Percentiles rank a stretch among this genome's conserved stretches.
These are phyloP conservation scores for Solanum pinnatisectum DNA, from an alignment of 257 asterid species.

Conservation along the genomic window DNA sequence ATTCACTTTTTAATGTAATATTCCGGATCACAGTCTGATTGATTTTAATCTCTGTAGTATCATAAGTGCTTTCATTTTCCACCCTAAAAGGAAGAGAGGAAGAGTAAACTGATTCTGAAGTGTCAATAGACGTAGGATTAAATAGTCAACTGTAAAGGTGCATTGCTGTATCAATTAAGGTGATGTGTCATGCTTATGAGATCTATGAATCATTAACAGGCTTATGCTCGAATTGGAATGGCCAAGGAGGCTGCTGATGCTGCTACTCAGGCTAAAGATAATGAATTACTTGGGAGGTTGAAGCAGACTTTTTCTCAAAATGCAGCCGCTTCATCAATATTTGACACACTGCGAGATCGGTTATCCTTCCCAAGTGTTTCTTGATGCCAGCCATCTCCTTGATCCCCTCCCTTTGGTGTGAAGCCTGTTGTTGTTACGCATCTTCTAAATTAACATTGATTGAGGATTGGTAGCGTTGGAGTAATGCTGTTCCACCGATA, in stretches of 20 bases:
- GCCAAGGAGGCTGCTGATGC: conserved; percentile 97
- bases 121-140: neutral
- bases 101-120: neutral
- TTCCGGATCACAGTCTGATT: neutral
- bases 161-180: neutral
- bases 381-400: conserved; percentile 9
- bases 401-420: neutral
- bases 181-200: neutral
- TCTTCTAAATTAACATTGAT: neutral
- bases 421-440: neutral
- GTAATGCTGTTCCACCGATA: neutral
- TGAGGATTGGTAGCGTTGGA: neutral
- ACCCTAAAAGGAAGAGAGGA: neutral
- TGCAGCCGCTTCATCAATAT: conserved; percentile 66
- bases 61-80: neutral
- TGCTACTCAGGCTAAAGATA: conserved; percentile 85
- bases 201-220: conserved; percentile 30
- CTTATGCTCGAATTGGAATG: conserved; percentile 89
- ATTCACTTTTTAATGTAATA: neutral
- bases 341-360: conserved; percentile 75
- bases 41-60: neutral
- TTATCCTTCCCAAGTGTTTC: conserved; percentile 72
- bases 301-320: conserved; percentile 57
- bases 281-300: conserved; percentile 74
- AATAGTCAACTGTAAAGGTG: neutral